Percentiles rank a stretch among this genome's conserved stretches.
Evolutionary conservation across 176 grass and related monocot genomes (phyloP).

Genomic region (Carex scoparia): DNA sequence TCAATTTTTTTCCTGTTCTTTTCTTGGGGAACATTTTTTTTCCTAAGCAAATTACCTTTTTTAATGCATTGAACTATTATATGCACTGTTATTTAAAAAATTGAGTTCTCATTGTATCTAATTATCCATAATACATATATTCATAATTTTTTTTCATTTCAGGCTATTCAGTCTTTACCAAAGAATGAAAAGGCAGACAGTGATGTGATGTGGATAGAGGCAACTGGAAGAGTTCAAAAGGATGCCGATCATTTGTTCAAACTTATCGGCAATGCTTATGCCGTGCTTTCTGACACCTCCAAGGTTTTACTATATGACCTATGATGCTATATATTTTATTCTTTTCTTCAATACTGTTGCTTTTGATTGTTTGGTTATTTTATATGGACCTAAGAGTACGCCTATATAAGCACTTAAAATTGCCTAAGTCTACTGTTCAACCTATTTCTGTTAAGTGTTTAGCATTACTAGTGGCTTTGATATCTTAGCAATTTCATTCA

Average conservation of each 20-base stretch:
- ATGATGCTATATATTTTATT: not conserved
- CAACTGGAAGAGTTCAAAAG: conserved; percentile 43
- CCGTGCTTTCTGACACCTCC: conserved; percentile 63
- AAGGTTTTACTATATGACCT: conserved; percentile 34
- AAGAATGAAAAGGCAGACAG: conserved; percentile 63
- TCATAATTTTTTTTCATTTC: conserved; percentile 30
- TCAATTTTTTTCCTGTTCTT: conserved; percentile 1
- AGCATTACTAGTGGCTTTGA: not conserved
- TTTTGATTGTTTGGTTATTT: conserved; percentile 9
- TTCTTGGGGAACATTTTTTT: not conserved
- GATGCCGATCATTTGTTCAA: conserved; percentile 88
- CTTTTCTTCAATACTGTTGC: not conserved
- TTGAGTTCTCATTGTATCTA: not conserved
- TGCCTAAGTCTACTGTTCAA: not conserved
- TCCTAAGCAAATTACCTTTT: not conserved
- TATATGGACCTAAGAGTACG: not conserved
- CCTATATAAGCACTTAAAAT: too few species aligned
- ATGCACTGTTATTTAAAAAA: not conserved
- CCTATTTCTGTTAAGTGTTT: not conserved
- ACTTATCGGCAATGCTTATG: conserved; percentile 84
- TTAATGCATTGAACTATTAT: not conserved
- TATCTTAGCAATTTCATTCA: not conserved
- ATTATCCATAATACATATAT: not conserved
- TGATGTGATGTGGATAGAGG: conserved; percentile 42
- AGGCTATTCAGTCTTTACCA: conserved; percentile 61